Percentiles rank a stretch among this genome's conserved stretches.
Conservation (phyloP, 345 rosid species). For the Aethionema arabicum region DNA sequence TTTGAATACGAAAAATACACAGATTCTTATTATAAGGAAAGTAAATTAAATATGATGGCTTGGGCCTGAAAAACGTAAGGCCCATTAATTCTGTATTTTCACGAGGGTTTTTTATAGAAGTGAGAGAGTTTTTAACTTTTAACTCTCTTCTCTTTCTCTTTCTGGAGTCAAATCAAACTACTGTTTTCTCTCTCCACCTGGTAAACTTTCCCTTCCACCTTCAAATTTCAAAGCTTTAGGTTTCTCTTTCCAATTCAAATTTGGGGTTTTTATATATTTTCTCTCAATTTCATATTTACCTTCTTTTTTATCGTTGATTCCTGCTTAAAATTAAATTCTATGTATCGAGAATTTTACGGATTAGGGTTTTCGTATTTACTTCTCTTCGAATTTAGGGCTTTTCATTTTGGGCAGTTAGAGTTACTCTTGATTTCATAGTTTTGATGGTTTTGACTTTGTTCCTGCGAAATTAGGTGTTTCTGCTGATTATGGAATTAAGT, state of each 20-base stretch:
- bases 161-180: conserved; percentile 35
- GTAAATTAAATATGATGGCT: too few species aligned
- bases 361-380: conserved; percentile 27
- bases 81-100: conserved; percentile 9
- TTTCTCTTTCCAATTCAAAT: conserved; percentile 8
- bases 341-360: conserved; percentile 1
- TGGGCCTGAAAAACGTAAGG: neutral
- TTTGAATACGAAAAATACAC: too few species aligned
- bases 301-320: neutral
- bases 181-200: conserved; percentile 34
- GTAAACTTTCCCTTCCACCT: conserved; percentile 36
- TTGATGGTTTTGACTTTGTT: neutral
- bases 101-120: conserved; percentile 19
- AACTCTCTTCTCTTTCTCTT: conserved; percentile 28
- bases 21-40: too few species aligned
- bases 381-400: conserved; percentile 24
- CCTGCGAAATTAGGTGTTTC: conserved; percentile 16
- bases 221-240: conserved; percentile 29
- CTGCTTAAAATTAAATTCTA: conserved; percentile 1
- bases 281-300: neutral
- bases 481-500: neutral
- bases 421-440: neutral
- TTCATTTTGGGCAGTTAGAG: neutral
- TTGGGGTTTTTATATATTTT: conserved; percentile 6
- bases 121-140: conserved; percentile 29